Evolutionary conservation across 768 basidiomycete species (phyloP).

Genomic region (Boletus bicolor): DNA sequence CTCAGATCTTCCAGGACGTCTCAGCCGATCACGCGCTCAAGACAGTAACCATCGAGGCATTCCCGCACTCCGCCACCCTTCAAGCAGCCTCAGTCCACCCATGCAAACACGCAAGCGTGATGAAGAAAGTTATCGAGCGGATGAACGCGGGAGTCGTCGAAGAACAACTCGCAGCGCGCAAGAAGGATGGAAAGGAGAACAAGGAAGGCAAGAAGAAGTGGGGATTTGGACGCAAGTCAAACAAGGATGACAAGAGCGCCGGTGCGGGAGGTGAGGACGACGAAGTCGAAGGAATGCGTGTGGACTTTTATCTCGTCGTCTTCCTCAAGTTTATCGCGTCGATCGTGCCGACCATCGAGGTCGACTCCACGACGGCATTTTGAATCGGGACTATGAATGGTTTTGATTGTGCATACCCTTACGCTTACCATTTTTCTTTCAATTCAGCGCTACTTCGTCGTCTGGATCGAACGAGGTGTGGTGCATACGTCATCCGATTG

Average conservation of each 20-base stretch:
- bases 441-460: neutral
- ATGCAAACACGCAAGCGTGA: constrained; percentile 97
- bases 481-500: neutral
- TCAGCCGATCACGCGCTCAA: constrained; percentile 97
- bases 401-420: constrained; percentile 16
- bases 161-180: constrained; percentile 72
- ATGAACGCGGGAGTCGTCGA: constrained; percentile 90
- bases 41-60: constrained; percentile 97
- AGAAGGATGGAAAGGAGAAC: constrained; percentile 41
- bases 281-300: constrained; percentile 88
- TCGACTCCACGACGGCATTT: constrained; percentile 85
- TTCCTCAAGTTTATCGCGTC: constrained; percentile 99
- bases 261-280: constrained; percentile 34
- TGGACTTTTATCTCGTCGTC: constrained; percentile 96
- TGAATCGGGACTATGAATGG: constrained; percentile 26
- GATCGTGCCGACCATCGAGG: constrained; percentile 98
- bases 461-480: constrained; percentile 3
- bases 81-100: constrained; percentile 95
- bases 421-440: neutral
- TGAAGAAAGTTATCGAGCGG: constrained; percentile 99
- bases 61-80: constrained; percentile 87
- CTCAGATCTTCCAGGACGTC: constrained; percentile 96
- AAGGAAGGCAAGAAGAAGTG: constrained; percentile 79
- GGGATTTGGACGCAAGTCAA: constrained; percentile 71
- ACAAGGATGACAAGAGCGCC: constrained; percentile 48